Percentiles rank a stretch among this genome's conserved stretches.
Conservation (phyloP, 495 filamentous ascomycete genomes). For the Rhypophila decipiens region DNA sequence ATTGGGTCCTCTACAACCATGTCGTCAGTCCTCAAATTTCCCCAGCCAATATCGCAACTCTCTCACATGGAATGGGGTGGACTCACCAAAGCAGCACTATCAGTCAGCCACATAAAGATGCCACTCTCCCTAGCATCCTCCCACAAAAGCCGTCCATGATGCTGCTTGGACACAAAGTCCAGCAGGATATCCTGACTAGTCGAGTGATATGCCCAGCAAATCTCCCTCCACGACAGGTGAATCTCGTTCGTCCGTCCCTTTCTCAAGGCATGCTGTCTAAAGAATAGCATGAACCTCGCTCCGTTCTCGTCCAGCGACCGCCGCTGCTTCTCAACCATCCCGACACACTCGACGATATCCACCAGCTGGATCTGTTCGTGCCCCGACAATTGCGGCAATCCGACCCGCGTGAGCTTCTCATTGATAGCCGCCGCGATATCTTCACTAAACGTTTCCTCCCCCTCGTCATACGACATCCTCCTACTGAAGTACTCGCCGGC, state of each 20-base stretch:
- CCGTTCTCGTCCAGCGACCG: slow-evolving; percentile 91
- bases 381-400: slow-evolving; percentile 76
- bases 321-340: slow-evolving; percentile 80
- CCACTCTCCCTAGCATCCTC: slow-evolving; percentile 77
- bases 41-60: too few species aligned
- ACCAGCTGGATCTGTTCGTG: slow-evolving; percentile 85
- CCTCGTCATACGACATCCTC: slow-evolving; percentile 44
- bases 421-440: slow-evolving; percentile 63
- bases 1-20: slow-evolving; percentile 69
- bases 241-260: slow-evolving; percentile 58
- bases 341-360: slow-evolving; percentile 82
- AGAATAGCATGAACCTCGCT: slow-evolving; percentile 83
- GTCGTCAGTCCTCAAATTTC: too few species aligned
- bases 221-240: slow-evolving; percentile 83
- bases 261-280: slow-evolving; percentile 73
- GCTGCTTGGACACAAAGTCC: slow-evolving; percentile 79
- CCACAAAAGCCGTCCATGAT: slow-evolving; percentile 75
- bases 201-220: slow-evolving; percentile 91
- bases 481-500: slow-evolving; percentile 21
- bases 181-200: slow-evolving; percentile 86
- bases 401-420: slow-evolving; percentile 66
- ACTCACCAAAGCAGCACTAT: slow-evolving; percentile 67
- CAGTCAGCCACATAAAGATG: slow-evolving; percentile 91
- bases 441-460: slow-evolving; percentile 61
- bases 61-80: too few species aligned